A percentile compares a stretch with the other conserved stretches of the same genome.
Conservation (phyloP, 2,329 filamentous ascomycete genomes). For the Incumbomyces lentus region DNA sequence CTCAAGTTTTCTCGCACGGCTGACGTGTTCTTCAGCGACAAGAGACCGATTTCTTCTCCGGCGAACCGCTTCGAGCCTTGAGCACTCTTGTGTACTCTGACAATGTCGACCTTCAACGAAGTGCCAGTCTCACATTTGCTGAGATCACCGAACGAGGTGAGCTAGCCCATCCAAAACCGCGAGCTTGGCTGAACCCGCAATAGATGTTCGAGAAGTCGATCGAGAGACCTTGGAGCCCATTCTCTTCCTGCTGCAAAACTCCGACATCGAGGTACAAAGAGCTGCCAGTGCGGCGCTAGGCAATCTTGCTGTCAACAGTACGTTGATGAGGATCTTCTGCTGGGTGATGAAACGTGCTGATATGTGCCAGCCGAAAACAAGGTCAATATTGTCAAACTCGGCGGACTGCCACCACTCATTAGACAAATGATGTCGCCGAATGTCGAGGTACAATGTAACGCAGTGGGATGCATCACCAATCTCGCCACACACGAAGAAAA, state of each 20-base stretch:
- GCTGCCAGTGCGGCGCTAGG: conserved; percentile 92
- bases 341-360: conserved; percentile 32
- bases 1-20: conserved; percentile 15
- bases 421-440: conserved; percentile 97
- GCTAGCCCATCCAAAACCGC: conserved; percentile 10
- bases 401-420: conserved; percentile 82
- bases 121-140: conserved; percentile 94
- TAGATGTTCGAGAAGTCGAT: conserved; percentile 94
- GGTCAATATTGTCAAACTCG: conserved; percentile 85
- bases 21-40: conserved; percentile 53
- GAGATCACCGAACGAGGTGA: conserved; percentile 96
- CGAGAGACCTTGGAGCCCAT: conserved; percentile 92
- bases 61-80: conserved; percentile 83
- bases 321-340: conserved; percentile 24
- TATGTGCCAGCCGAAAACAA: conserved; percentile 79
- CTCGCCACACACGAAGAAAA: conserved; percentile 97
- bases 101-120: conserved; percentile 94
- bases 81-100: conserved; percentile 97
- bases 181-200: conserved; percentile 3
- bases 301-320: conserved; percentile 95
- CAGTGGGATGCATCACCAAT: conserved; percentile 97
- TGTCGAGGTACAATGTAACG: conserved; percentile 98
- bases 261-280: conserved; percentile 92
- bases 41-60: conserved; percentile 97
- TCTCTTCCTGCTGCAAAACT: conserved; percentile 84